phyloP scores from a whole-genome alignment of 169 alveolate species.

The Theileria orientalis region DNA sequence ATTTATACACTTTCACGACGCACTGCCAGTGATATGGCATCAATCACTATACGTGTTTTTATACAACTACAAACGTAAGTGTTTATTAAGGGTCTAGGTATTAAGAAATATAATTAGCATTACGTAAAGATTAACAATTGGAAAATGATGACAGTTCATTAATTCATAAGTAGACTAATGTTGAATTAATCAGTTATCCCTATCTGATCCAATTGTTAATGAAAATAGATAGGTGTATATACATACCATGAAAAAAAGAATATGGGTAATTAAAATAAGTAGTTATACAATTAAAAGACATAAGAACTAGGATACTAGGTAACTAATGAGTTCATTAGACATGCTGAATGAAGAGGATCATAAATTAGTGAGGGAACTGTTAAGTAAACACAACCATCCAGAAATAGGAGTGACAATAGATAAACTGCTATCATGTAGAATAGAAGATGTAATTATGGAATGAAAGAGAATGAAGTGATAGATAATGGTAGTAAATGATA shows the following conservation, averaged over 20 bases:
- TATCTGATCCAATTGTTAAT: constrained; percentile 49
- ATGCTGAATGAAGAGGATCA: constrained; percentile 40
- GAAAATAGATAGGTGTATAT: too few relatives aligned
- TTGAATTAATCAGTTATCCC: constrained; percentile 68
- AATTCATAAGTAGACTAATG: constrained; percentile 28
- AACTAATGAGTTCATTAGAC: constrained; percentile 7
- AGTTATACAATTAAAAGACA: neutral
- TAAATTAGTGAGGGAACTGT: constrained; percentile 21
- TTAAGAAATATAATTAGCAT: constrained; percentile 5
- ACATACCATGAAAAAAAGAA: too few relatives aligned
- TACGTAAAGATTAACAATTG: neutral
- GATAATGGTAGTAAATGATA: too few relatives aligned
- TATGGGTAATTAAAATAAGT: too few relatives aligned
- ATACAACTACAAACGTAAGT: constrained; percentile 81
- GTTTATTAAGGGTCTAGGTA: neutral
- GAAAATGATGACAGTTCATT: constrained; percentile 31
- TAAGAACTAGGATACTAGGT: neutral
- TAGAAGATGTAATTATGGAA: constrained; percentile 32
- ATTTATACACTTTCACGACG: constrained; percentile 71
- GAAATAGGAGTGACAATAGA: constrained; percentile 49
- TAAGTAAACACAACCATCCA: constrained; percentile 36
- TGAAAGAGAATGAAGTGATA: constrained; percentile 48
- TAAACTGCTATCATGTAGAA: constrained; percentile 30
- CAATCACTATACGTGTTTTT: constrained; percentile 86
- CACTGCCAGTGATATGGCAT: constrained; percentile 93